Evolutionary conservation across 2,329 filamentous ascomycete species (phyloP).

Genomic region (Ophiostoma perfectum): DNA sequence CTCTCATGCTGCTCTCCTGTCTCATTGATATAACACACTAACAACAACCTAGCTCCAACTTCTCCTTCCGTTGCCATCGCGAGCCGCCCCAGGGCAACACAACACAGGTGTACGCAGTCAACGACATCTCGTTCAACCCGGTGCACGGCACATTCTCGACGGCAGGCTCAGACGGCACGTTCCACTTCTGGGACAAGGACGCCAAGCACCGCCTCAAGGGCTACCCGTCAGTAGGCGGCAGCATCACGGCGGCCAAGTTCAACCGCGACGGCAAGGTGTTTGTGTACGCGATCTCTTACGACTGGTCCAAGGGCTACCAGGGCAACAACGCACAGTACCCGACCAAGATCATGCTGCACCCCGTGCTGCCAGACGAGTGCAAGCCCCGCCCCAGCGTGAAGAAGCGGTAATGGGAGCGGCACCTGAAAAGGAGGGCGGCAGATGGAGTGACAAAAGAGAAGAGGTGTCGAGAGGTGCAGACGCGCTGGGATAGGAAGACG

Average conservation of each 20-base stretch:
- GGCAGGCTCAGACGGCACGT: conserved; percentile 89
- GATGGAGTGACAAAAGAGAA: neutral
- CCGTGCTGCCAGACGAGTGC: conserved; percentile 59
- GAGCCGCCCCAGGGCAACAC: conserved; percentile 69
- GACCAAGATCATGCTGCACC: conserved; percentile 81
- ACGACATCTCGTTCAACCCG: conserved; percentile 96
- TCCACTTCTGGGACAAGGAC: conserved; percentile 94
- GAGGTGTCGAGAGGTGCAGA: neutral
- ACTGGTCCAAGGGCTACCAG: conserved; percentile 96
- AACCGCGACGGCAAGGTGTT: conserved; percentile 79
- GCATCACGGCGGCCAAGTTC: conserved; percentile 88
- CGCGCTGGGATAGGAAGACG: neutral
- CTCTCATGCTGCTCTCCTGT: neutral
- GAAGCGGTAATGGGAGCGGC: conserved; percentile 43
- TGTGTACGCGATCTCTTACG: conserved; percentile 87
- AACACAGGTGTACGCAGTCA: conserved; percentile 89
- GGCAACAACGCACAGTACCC: conserved; percentile 69
- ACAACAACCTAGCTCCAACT: conserved; percentile 62
- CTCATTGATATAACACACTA: neutral
- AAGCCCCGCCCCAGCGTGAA: conserved; percentile 56
- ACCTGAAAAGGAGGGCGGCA: neutral
- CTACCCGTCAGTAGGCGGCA: conserved; percentile 76
- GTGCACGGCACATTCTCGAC: conserved; percentile 97
- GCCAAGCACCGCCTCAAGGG: conserved; percentile 86
- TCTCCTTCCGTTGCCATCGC: conserved; percentile 98